phyloP scores from a whole-genome alignment of 768 basidiomycete species.

The Amanita pallidorosea region DNA sequence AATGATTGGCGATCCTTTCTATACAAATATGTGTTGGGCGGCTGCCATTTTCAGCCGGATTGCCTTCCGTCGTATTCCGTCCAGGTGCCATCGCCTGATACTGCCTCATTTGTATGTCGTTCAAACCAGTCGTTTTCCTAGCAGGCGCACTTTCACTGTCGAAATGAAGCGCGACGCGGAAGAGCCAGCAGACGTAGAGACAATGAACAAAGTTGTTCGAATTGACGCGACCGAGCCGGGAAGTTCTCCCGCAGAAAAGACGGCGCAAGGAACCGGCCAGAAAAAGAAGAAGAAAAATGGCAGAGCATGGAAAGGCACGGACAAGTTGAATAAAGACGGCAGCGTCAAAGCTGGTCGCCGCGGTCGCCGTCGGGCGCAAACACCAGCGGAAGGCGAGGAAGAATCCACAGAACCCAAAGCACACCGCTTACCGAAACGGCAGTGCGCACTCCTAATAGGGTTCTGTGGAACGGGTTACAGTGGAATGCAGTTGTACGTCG shows the following conservation, averaged over 20 bases:
- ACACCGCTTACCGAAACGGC: constrained; percentile 68
- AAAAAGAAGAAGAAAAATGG: constrained; percentile 1
- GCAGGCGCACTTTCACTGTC: not conserved
- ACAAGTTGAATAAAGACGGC: constrained; percentile 9
- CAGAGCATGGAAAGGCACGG: constrained; percentile 13
- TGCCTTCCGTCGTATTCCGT: not conserved
- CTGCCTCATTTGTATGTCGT: not conserved
- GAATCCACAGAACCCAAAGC: constrained; percentile 28
- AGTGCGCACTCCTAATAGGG: constrained; percentile 76
- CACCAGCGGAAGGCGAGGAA: constrained; percentile 14
- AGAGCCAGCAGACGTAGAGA: not conserved
- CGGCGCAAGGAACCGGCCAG: not conserved
- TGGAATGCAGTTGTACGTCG: constrained; percentile 94
- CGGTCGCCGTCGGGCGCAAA: constrained; percentile 30
- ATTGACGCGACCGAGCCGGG: not conserved
- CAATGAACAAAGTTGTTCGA: not conserved
- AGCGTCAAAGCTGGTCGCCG: constrained; percentile 26
- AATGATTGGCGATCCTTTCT: not conserved
- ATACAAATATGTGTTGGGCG: not conserved
- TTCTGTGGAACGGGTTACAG: constrained; percentile 88
- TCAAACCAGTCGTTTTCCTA: not conserved
- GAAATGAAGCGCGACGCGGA: constrained; percentile 4
- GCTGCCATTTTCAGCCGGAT: not conserved
- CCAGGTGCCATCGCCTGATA: not conserved
- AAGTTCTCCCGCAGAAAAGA: not conserved